Evolutionary conservation across 2,329 filamentous ascomycete species (phyloP).

Genomic region (Alternaria ventricosa): DNA sequence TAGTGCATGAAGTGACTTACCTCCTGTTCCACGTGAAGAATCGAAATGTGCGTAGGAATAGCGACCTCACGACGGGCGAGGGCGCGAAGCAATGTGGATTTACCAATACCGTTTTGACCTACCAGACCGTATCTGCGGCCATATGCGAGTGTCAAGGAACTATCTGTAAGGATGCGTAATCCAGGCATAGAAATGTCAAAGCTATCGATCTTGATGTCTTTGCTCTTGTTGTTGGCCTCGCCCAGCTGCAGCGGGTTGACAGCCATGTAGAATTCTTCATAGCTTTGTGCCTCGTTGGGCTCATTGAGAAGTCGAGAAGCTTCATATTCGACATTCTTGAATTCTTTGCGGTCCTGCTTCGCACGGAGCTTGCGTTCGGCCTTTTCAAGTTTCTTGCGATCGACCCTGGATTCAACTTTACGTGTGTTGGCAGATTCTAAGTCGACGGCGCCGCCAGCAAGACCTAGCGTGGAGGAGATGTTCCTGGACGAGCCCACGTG

Average conservation of each 20-base stretch:
- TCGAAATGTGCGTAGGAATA: constrained; percentile 96
- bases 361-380: constrained; percentile 96
- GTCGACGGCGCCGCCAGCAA: constrained; percentile 84
- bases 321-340: constrained; percentile 98
- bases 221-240: constrained; percentile 78
- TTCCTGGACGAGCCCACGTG: constrained; percentile 93
- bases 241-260: constrained; percentile 96
- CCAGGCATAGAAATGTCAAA: constrained; percentile 94
- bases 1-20: constrained; percentile 54
- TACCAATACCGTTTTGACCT: constrained; percentile 96
- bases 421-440: constrained; percentile 90
- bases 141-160: constrained; percentile 86
- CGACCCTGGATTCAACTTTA: constrained; percentile 97
- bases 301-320: constrained; percentile 87
- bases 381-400: constrained; percentile 99
- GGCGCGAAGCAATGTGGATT: constrained; percentile 86
- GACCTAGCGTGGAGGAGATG: constrained; percentile 92
- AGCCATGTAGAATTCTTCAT: constrained; percentile 99
- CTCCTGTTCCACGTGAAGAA: constrained; percentile 98
- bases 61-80: constrained; percentile 91
- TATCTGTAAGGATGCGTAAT: constrained; percentile 87
- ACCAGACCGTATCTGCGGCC: constrained; percentile 95
- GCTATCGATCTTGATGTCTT: constrained; percentile 97
- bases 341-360: constrained; percentile 97
- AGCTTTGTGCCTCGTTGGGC: constrained; percentile 83